These are phyloP conservation scores for Podospora appendiculata DNA, from an alignment of 495 filamentous ascomycete species.

Conservation along the genomic window DNA sequence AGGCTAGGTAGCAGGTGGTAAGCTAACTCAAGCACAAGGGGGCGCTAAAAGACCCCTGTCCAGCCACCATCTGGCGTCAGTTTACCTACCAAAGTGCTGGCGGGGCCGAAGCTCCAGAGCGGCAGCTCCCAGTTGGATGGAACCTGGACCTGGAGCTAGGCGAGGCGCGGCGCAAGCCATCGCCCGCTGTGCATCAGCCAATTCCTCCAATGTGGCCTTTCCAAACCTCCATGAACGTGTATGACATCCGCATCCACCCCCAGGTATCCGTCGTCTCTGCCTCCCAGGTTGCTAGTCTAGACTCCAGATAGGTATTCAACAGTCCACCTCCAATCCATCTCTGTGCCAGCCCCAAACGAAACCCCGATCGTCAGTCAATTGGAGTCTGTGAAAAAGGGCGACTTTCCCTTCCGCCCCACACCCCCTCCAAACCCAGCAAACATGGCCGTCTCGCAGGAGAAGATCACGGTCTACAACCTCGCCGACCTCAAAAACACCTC, in stretches of 20 bases:
- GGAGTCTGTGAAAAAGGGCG: not conserved
- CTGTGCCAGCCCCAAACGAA: not conserved
- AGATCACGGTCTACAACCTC: conserved; percentile 61
- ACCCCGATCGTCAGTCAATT: not conserved
- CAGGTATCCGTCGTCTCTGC: not conserved
- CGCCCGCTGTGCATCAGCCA: not conserved
- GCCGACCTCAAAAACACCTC: conserved; percentile 91
- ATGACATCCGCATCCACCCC: no score
- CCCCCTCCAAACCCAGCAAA: conserved; percentile 4
- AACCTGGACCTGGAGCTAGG: no score
- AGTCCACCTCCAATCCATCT: not conserved
- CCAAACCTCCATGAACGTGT: not conserved
- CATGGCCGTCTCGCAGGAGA: conserved; percentile 43
- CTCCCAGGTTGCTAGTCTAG: not conserved
- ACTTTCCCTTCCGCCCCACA: not conserved
- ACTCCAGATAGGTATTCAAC: not conserved
- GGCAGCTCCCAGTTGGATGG: not conserved
- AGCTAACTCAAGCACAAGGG: not conserved
- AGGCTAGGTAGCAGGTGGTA: no score
- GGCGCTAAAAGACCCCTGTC: conserved; percentile 4
- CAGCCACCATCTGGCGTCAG: not conserved
- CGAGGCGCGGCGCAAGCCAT: no score
- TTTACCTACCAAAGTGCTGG: not conserved
- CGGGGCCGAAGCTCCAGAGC: not conserved
- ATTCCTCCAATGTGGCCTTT: conserved; percentile 16